These are phyloP conservation scores for Baeospora myosura DNA, from an alignment of 1,284 basidiomycete genomes.

Conservation along the genomic window DNA sequence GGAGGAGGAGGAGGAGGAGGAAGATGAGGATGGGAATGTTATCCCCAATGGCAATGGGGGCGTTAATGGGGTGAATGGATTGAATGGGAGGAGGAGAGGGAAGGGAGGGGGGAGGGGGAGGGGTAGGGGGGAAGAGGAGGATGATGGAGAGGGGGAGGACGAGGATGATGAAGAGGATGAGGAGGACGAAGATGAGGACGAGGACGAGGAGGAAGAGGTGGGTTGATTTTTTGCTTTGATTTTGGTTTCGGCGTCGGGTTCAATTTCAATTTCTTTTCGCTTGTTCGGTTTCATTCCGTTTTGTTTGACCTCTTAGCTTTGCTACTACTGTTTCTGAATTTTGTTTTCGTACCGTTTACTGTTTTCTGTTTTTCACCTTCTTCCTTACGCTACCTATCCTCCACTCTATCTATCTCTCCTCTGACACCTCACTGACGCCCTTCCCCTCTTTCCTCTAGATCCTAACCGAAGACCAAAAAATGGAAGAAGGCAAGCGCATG, in stretches of 20 bases:
- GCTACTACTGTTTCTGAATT: too few relatives aligned
- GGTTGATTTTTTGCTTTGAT: constrained; percentile 19
- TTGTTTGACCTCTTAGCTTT: too few relatives aligned
- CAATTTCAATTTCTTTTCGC: too few relatives aligned
- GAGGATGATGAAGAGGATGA: constrained; percentile 22
- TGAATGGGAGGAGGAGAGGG: constrained; percentile 91
- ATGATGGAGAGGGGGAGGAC: constrained; percentile 12
- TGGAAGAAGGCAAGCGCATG: constrained; percentile 98
- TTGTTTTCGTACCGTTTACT: constrained; percentile 4
- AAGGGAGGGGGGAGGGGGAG: constrained; percentile 56
- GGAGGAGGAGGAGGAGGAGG: constrained; percentile 22
- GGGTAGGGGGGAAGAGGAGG: constrained; percentile 21
- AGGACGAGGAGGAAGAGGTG: constrained; percentile 45
- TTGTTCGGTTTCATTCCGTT: too few relatives aligned
- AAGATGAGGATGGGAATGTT: constrained; percentile 7
- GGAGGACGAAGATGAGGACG: constrained; percentile 30
- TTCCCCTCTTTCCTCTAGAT: constrained; percentile 32
- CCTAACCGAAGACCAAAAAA: constrained; percentile 86
- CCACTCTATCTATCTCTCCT: background rate
- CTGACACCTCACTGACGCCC: background rate
- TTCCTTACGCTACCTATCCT: background rate
- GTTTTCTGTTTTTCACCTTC: constrained; percentile 11
- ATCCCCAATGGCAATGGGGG: constrained; percentile 8
- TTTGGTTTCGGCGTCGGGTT: too few relatives aligned
- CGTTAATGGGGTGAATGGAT: constrained; percentile 13